Evolutionary conservation across 1,284 basidiomycete species (phyloP), one percentile per base, ranked within the genome.

Genomic region (Pyrrhoderma noxium): DNA sequence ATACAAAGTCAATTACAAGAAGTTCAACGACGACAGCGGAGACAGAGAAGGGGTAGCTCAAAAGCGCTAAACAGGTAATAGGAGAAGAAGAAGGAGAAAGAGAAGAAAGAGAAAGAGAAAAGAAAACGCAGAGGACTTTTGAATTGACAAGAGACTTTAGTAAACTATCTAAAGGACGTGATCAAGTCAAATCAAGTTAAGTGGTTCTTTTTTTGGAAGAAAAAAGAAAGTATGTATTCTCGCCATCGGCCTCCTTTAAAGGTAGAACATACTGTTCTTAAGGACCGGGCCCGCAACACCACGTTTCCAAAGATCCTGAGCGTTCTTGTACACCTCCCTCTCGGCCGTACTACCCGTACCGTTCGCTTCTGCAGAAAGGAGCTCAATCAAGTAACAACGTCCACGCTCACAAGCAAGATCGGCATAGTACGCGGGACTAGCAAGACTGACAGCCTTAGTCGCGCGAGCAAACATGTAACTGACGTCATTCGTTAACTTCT

Each of bases 391-490:
- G 60, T 88, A 89, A 64, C 83, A 87, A 18, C 87, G 70, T 1
- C 86, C 86, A 2, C 86, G 74, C 64, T 89, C 85, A 58, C 85
- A 89, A 2, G 83, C 84, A 39, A 89, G 67, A 61, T 89, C 72
- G 7, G 83, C 82, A 61, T 86, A 87, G 60, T 86, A 87, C 0
- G 84, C 85, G 0, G 86, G 85, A 0, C 84, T 81, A n/a, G 78
- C 82, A 16, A 89, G 71, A 59, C 82, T 84, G 48, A 89, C 85
- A 0, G 84, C 85, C 64, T 87, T 87, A 11, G 87, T 89, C 19
- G 86, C 86, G 11, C 87, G 80, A 14, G 80, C 80, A 60, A 85
- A 89, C 72, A 85, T 76, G 64, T 86, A 88, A 63, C 80, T 80
- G 59, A 87, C 69, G 22, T 77, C 66, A 64, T 86, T 69, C 2